Conservation (phyloP, 805 yeast genomes). For the Cyberlindnera galapagoensis region DNA sequence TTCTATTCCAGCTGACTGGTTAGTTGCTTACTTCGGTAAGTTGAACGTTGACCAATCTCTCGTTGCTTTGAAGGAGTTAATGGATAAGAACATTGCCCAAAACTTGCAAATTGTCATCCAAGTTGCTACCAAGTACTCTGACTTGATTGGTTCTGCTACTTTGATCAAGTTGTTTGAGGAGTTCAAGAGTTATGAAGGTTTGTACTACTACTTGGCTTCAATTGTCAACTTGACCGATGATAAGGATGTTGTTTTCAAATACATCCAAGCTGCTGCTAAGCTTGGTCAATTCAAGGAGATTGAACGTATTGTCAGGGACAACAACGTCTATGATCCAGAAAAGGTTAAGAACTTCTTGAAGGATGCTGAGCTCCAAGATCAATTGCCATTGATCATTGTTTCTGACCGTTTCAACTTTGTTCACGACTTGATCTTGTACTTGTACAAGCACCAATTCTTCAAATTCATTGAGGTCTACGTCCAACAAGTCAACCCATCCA, state of each 20-base stretch:
- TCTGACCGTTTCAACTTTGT: conserved; percentile 89
- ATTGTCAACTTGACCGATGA: conserved; percentile 92
- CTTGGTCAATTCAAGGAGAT: conserved; percentile 89
- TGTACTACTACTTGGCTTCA: conserved; percentile 87
- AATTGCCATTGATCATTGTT: conserved; percentile 91
- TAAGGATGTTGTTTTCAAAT: conserved; percentile 91
- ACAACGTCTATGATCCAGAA: conserved; percentile 92
- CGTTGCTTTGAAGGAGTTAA: conserved; percentile 80
- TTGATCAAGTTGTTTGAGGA: conserved; percentile 91
- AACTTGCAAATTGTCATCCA: conserved; percentile 92
- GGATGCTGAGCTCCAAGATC: conserved; percentile 90
- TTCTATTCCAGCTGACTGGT: conserved; percentile 87
- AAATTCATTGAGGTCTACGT: conserved; percentile 97
- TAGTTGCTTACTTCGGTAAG: conserved; percentile 86
- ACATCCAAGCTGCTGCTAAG: conserved; percentile 89
- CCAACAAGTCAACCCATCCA: conserved; percentile 93
- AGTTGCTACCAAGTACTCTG: conserved; percentile 95
- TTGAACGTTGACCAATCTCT: conserved; percentile 91
- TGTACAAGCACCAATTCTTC: conserved; percentile 93
- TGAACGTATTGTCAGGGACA: conserved; percentile 92
- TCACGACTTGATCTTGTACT: conserved; percentile 87
- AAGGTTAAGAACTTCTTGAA: conserved; percentile 95
- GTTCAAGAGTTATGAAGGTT: conserved; percentile 86
- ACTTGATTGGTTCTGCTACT: conserved; percentile 78
- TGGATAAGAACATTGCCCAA: conserved; percentile 71